Evolutionary conservation across 345 rosid genomes (phyloP), one percentile per base, ranked within the genome.

Genomic region (Camelina hispida): DNA sequence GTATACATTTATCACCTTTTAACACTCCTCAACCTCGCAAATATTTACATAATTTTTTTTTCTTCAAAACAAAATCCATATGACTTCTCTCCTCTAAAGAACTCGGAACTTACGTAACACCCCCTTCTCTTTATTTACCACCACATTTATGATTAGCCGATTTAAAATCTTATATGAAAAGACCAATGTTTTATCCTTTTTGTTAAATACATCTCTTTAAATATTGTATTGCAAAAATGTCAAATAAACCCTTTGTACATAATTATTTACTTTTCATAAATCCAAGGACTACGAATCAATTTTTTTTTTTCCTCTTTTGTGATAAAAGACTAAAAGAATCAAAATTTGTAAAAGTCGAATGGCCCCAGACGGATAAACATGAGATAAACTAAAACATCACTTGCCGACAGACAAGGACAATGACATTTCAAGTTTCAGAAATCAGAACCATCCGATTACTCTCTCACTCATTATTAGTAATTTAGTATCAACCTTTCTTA

Each of bases 321-420:
- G 25, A 34, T 5, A 32, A 34, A 54, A 14, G 59, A 62, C 51
- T 22, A 65, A 46, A 34, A 34, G 22, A 60, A 71, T 40, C 15
- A 62, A 72, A 63, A 18, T 1, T 3, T 3, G 6, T 42, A 42
- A 72, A 42, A 53, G 43, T 17, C 46, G 20, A 57, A 17, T 57
- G n/a, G 9, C 8, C 40, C 38, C 22, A 9, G 25, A 48, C 3
- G 28, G 78, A 74, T 74, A 74, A 58, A 66, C 60, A 66, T 48
- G 65, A 73, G 69, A 34, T 64, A 44, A 43, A 73, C 71, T 28
- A 18, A 2, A 66, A 57, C 60, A 47, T 66, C 15, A 57, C 67
- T 66, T 47, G 17, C 72, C 52, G 72, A 74, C 78, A 74, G 57
- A 38, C 72, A 57, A 11, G 48, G 78, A 66, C 72, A 66, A 37